Percentiles rank a stretch among this genome's conserved stretches.
phyloP scores from a whole-genome alignment of 148 eudicot species.

The Chenopodium suecicum region DNA sequence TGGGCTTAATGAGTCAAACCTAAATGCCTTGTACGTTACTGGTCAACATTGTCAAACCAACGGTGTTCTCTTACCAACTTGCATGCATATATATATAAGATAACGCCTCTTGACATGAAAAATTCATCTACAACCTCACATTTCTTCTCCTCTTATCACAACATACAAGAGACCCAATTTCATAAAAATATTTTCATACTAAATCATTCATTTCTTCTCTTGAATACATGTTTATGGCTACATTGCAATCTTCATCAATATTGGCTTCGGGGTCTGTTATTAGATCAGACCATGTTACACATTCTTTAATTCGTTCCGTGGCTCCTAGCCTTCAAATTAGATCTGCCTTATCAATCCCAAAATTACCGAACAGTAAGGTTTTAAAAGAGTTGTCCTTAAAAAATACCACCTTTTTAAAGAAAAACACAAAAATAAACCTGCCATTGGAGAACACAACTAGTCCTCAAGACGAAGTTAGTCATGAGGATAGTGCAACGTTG shows the following conservation, averaged over 20 bases:
- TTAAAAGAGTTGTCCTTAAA: slow-evolving; percentile 10
- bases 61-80: slow-evolving; percentile 2
- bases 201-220: too few species aligned
- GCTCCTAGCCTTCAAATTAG: background rate
- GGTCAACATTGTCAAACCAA: slow-evolving; percentile 24
- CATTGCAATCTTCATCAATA: slow-evolving; percentile 8
- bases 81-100: slow-evolving; percentile 15
- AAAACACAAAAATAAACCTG: background rate
- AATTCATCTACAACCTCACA: background rate
- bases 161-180: background rate
- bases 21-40: background rate
- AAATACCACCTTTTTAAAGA: slow-evolving; percentile 8
- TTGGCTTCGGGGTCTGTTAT: background rate
- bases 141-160: background rate
- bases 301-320: background rate
- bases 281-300: background rate
- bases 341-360: slow-evolving; percentile 17
- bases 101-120: background rate
- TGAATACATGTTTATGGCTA: background rate
- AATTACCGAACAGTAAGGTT: background rate
- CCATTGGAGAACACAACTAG: background rate
- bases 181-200: background rate
- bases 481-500: background rate
- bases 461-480: background rate
- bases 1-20: slow-evolving; percentile 8